phyloP scores from a whole-genome alignment of 805 yeast species.

The Zygosaccharomyces bailii region DNA sequence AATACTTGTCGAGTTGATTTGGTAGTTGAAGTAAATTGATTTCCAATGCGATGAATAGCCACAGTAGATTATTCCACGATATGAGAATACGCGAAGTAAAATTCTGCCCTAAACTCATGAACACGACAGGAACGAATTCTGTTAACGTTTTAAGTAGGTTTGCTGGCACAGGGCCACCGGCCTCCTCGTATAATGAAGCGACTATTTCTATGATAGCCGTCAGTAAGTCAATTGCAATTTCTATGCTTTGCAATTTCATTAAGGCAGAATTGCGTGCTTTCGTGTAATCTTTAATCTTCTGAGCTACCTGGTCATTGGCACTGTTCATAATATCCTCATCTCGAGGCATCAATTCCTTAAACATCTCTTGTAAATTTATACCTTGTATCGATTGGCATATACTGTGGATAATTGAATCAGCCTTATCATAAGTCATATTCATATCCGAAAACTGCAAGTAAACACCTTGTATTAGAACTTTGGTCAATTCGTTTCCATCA shows the following conservation, averaged over 20 bases:
- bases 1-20: constrained; percentile 14
- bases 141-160: constrained; percentile 20
- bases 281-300: constrained; percentile 37
- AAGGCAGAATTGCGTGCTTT: constrained; percentile 46
- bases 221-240: constrained; percentile 68
- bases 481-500: constrained; percentile 33
- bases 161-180: constrained; percentile 13
- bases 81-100: constrained; percentile 55
- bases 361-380: constrained; percentile 36
- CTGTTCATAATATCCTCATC: constrained; percentile 21
- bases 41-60: constrained; percentile 40
- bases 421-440: constrained; percentile 22
- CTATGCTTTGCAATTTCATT: constrained; percentile 58
- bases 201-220: constrained; percentile 67
- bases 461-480: constrained; percentile 39
- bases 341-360: constrained; percentile 20
- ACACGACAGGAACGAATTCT: constrained; percentile 33
- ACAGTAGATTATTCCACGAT: constrained; percentile 67
- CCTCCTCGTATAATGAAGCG: constrained; percentile 34
- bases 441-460: constrained; percentile 38
- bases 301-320: constrained; percentile 21
- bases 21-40: constrained; percentile 27
- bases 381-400: constrained; percentile 29
- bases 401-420: constrained; percentile 25
- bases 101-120: constrained; percentile 44